These are phyloP conservation scores for Dipteronia sinensis DNA, from an alignment of 345 rosid genomes.

Conservation along the genomic window DNA sequence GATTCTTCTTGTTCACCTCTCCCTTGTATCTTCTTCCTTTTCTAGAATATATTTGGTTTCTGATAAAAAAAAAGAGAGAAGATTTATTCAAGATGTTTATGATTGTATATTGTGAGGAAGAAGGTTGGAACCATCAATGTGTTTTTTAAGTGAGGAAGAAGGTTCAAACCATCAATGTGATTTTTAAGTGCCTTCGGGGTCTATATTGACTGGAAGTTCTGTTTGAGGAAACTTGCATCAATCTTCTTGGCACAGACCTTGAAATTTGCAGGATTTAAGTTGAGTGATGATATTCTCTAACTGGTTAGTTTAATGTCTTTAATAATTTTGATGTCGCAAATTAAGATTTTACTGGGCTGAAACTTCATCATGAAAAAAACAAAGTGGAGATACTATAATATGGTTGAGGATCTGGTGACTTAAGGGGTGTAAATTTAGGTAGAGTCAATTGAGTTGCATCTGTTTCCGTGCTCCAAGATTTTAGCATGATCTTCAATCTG, in stretches of 20 bases:
- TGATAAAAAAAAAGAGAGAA: neutral
- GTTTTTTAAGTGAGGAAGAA: neutral
- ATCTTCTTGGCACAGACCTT: slow-evolving; percentile 1
- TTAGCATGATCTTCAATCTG: neutral
- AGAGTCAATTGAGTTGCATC: neutral
- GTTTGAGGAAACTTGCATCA: neutral
- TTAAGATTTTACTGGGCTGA: neutral
- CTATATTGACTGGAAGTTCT: neutral
- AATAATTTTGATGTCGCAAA: neutral
- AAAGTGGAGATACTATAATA: neutral
- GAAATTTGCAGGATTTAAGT: neutral
- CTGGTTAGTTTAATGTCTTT: neutral
- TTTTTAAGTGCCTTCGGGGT: neutral
- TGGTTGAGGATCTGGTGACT: neutral
- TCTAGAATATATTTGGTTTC: neutral
- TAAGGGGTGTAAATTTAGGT: slow-evolving; percentile 7
- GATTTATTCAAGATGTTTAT: neutral
- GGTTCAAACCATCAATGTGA: neutral
- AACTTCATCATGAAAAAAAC: neutral
- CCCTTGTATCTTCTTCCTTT: neutral
- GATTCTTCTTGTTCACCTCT: neutral
- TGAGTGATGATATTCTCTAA: slow-evolving; percentile 6
- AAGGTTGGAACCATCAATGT: neutral
- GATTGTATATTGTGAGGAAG: neutral
- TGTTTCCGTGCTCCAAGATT: neutral